A percentile compares a stretch with the other conserved stretches of the same genome.
These are phyloP conservation scores for Linum usitatissimum DNA, from an alignment of 345 rosid genomes.

Conservation along the genomic window DNA sequence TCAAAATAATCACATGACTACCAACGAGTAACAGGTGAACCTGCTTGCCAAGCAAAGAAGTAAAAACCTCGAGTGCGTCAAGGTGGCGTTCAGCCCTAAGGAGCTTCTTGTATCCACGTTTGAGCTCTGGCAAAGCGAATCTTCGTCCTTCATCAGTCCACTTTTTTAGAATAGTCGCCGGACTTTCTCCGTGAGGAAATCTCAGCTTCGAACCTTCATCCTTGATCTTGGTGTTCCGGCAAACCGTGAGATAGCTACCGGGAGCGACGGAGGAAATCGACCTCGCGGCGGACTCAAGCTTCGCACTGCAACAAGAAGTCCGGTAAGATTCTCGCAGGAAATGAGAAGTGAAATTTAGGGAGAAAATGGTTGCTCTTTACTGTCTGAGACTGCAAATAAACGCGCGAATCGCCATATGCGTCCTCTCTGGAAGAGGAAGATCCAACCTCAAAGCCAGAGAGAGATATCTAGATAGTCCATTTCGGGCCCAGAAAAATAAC, in stretches of 20 bases:
- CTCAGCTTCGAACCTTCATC: constrained; percentile 28
- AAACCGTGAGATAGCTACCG: background rate
- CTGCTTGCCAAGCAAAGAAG: background rate
- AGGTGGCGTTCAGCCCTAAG: constrained; percentile 30
- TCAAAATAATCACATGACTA: background rate
- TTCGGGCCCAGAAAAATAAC: background rate
- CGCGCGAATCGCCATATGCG: constrained; percentile 22
- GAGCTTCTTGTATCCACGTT: constrained; percentile 24
- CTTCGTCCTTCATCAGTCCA: constrained; percentile 30
- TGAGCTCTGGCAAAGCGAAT: constrained; percentile 35
- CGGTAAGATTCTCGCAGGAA: background rate
- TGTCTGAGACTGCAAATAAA: constrained; percentile 11
- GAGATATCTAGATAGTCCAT: background rate
- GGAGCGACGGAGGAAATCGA: background rate
- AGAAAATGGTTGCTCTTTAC: background rate
- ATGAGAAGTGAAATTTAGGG: background rate
- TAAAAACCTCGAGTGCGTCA: constrained; percentile 43
- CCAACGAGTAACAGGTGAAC: background rate
- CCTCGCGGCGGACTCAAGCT: background rate
- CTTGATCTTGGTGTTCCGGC: constrained; percentile 9
- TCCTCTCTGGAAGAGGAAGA: background rate
- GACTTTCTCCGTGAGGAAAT: constrained; percentile 19
- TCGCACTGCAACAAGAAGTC: background rate
- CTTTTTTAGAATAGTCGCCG: constrained; percentile 24
- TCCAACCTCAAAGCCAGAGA: background rate